These are phyloP conservation scores for Helichrysum umbraculigerum DNA, from an alignment of 129 eudicot species.

Conservation along the genomic window DNA sequence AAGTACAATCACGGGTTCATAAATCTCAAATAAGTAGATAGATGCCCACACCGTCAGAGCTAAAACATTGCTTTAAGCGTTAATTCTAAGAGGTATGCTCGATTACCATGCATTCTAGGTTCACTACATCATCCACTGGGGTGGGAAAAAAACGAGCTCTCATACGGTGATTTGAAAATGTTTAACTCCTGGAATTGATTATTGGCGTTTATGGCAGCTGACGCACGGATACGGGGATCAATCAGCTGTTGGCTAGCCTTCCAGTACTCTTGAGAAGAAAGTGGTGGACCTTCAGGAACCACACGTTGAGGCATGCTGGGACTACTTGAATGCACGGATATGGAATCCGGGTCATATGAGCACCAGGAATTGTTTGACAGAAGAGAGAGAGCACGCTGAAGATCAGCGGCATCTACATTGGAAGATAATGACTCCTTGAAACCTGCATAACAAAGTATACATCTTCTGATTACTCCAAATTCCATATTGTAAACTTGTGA, in stretches of 20 bases:
- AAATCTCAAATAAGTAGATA: background rate
- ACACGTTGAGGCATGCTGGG: slow-evolving; percentile 34
- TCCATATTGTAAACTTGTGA: background rate
- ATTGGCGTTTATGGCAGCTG: slow-evolving; percentile 12
- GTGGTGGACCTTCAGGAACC: slow-evolving; percentile 46
- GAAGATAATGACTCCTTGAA: slow-evolving; percentile 26
- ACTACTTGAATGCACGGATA: slow-evolving; percentile 24
- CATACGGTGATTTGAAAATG: slow-evolving; percentile 31
- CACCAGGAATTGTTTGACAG: slow-evolving; percentile 77
- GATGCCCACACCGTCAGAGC: background rate
- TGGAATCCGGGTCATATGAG: slow-evolving; percentile 40
- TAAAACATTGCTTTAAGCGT: background rate
- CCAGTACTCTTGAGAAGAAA: slow-evolving; percentile 55
- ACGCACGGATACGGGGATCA: slow-evolving; percentile 30
- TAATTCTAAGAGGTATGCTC: background rate
- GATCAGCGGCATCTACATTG: slow-evolving; percentile 53
- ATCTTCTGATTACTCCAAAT: background rate
- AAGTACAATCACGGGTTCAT: background rate
- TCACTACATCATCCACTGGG: slow-evolving; percentile 27
- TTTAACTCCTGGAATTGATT: slow-evolving; percentile 37
- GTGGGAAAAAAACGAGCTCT: slow-evolving; percentile 43
- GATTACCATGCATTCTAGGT: background rate
- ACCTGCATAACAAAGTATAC: background rate
- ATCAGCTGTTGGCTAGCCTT: slow-evolving; percentile 43
- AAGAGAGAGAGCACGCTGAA: slow-evolving; percentile 97